These are phyloP conservation scores for Aspergillus ostianus DNA, from an alignment of 495 filamentous ascomycete species.

Conservation along the genomic window DNA sequence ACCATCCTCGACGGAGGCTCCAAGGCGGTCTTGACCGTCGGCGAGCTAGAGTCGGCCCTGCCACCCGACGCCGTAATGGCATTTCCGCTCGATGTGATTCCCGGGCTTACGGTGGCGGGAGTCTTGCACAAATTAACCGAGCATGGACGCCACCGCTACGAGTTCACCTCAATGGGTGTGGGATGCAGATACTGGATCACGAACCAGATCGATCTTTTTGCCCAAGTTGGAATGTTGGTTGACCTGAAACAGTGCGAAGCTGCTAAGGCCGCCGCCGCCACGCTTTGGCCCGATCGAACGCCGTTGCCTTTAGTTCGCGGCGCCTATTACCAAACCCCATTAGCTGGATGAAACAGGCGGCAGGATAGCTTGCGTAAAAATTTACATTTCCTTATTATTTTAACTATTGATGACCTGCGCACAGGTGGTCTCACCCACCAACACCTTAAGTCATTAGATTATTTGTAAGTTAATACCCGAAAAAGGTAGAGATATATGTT, in stretches of 20 bases:
- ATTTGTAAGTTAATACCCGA: too few species aligned
- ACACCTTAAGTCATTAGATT: too few species aligned
- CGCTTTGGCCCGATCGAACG: conserved; percentile 17
- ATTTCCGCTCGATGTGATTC: conserved; percentile 21
- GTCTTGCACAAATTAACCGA: conserved; percentile 57
- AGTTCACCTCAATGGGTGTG: conserved; percentile 59
- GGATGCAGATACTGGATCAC: conserved; percentile 27
- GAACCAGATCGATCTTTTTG: conserved; percentile 10
- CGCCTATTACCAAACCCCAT: conserved; percentile 12
- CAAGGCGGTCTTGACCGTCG: conserved; percentile 13
- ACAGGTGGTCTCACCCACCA: too few species aligned
- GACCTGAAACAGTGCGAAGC: conserved; percentile 8
- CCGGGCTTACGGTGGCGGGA: conserved; percentile 36
- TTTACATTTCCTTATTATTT: too few species aligned
- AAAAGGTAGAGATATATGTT: too few species aligned
- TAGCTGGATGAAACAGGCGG: not conserved
- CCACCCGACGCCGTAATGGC: conserved; percentile 6
- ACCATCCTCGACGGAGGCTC: conserved; percentile 11
- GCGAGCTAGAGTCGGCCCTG: conserved; percentile 6
- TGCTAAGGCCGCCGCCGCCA: conserved; percentile 5
- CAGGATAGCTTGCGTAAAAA: too few species aligned
- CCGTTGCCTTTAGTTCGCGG: conserved; percentile 10
- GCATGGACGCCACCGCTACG: conserved; percentile 72
- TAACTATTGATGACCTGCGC: too few species aligned
- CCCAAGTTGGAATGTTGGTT: not conserved